phyloP scores from a whole-genome alignment of 208 protist species.

The Wallacemonas sp. region DNA sequence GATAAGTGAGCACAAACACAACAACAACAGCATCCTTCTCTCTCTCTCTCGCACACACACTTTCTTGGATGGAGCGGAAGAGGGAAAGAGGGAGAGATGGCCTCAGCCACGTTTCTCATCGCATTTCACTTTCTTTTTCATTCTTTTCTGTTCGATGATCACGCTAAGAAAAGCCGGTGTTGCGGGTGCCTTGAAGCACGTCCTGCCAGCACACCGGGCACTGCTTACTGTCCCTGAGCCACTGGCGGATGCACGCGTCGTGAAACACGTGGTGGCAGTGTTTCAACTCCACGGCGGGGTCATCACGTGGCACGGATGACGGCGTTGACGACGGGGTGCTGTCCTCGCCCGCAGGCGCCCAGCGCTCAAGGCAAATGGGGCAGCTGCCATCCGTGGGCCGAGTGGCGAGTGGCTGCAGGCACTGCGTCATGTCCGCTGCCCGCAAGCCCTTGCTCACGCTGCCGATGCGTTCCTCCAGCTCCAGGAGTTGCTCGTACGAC shows the following conservation, averaged over 20 bases:
- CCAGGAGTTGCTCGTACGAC: constrained; percentile 87
- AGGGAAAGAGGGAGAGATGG: too few relatives aligned
- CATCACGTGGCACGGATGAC: background rate
- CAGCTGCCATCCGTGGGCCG: constrained; percentile 42
- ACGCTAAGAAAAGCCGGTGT: background rate
- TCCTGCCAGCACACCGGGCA: constrained; percentile 76
- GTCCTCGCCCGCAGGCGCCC: constrained; percentile 15
- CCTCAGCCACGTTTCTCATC: background rate
- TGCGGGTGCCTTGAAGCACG: constrained; percentile 29
- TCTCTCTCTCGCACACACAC: too few relatives aligned
- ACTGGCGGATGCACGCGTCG: constrained; percentile 64
- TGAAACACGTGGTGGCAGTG: constrained; percentile 77
- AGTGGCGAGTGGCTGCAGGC: constrained; percentile 19
- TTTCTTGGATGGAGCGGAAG: too few relatives aligned
- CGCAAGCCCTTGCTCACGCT: constrained; percentile 78
- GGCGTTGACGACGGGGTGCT: constrained; percentile 12
- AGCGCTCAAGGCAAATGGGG: constrained; percentile 68
- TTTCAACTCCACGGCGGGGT: constrained; percentile 28
- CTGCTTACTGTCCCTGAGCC: constrained; percentile 62
- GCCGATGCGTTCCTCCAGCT: constrained; percentile 80
- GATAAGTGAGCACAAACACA: background rate
- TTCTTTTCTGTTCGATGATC: background rate
- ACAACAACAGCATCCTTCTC: too few relatives aligned
- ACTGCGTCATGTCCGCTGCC: constrained; percentile 33
- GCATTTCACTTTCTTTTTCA: background rate